Base-by-base conservation (phyloP, 2,329 filamentous ascomycete genomes). In the Clonostachys sp. region DNA sequence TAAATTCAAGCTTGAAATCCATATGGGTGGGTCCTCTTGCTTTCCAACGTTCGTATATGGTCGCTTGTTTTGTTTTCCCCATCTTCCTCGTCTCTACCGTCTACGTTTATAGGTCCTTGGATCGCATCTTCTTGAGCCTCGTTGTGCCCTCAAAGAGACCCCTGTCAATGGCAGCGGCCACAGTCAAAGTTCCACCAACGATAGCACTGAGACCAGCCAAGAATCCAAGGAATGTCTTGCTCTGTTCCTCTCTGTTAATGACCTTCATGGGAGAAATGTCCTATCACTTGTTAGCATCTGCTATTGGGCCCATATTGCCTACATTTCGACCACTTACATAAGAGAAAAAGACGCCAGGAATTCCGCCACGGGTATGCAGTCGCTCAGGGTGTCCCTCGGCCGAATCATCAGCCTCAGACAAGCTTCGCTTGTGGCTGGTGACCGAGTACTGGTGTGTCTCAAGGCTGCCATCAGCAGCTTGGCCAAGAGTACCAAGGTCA, bases 191-290 rank as follows among this genome's bases (percentile, higher is more conserved):
- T 56, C 94, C 94, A 51, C 94, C 94, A 45, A 99, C 85, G 51
- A 97, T 87, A 36, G 92, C 92, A 66, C 94, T 99, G 17, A 99
- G 82, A 43, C 94, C 94, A 1, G 94, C 92, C 49, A 99, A 69
- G 75, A 99, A 99, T 16, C 89, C 89, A 1, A 89, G 83, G 65
- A 99, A 95, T 5, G 87, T 87, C 76, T 97, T 97, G 51, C 85
- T 76, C 42, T 89, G 83, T 55, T 89, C 86, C 72, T 99, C 95
- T 47, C 91, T 87, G 74, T 99, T 99, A 70, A 99, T 87, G 51
- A 99, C 92, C 73, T 97, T 99, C 94, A 99, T 99, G 6, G 94
- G 94, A 3, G 92, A 97, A 66, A 99, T 99, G 60, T 99, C 94
- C 87, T 91, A 47, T 44, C 14, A 18, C 18, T 9, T 5, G 17